A percentile compares a stretch with the other conserved stretches of the same genome.
Evolutionary conservation across 352 stramenopile genomes (phyloP).

Genomic region (Globisporangium acanthophoron): DNA sequence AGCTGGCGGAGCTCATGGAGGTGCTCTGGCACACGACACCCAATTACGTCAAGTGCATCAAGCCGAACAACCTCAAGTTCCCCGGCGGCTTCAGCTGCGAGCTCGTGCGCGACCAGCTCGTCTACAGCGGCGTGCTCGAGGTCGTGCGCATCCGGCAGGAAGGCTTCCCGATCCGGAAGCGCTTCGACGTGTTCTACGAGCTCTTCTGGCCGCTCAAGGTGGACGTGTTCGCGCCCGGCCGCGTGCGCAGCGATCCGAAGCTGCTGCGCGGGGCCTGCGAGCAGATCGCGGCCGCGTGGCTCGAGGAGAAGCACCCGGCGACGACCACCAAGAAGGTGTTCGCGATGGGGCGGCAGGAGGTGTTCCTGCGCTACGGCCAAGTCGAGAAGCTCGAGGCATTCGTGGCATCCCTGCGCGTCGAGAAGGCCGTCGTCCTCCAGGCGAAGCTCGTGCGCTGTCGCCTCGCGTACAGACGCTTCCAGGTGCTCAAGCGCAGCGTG

Average conservation of each 20-base stretch:
- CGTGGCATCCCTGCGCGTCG: constrained; percentile 28
- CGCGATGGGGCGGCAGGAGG: constrained; percentile 61
- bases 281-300: constrained; percentile 45
- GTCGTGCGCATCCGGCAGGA: constrained; percentile 91
- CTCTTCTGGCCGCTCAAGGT: constrained; percentile 52
- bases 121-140: constrained; percentile 91
- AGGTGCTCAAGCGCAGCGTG: constrained; percentile 27
- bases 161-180: constrained; percentile 86
- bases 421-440: constrained; percentile 45
- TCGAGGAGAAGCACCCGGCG: constrained; percentile 15
- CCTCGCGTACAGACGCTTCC: constrained; percentile 34
- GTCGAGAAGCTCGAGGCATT: constrained; percentile 63
- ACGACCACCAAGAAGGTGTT: constrained; percentile 36
- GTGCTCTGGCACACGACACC: constrained; percentile 84
- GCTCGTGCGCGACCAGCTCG: constrained; percentile 85
- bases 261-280: constrained; percentile 33
- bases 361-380: constrained; percentile 77
- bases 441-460: constrained; percentile 42
- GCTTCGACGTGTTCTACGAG: constrained; percentile 70
- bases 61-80: constrained; percentile 93
- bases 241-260: constrained; percentile 18
- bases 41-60: constrained; percentile 94
- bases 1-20: constrained; percentile 78
- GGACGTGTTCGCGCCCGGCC: constrained; percentile 7
- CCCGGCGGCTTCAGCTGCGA: constrained; percentile 85